Conservation (phyloP, 1,284 basidiomycete genomes). For the Volvariella volvacea region DNA sequence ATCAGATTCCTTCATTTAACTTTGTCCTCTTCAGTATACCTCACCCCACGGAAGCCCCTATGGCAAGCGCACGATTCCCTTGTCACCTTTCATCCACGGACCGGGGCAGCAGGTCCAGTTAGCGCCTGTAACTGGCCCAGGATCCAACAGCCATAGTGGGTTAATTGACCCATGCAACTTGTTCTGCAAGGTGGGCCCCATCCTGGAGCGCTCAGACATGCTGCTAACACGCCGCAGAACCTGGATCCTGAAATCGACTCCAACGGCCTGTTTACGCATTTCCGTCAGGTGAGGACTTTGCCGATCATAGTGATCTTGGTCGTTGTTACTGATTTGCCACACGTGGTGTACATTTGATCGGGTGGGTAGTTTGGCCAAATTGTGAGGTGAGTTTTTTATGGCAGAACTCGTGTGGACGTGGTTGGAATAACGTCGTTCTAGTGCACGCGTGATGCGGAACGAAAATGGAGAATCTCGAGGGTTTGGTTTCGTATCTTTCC, state of each 20-base stretch:
- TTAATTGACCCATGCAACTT: conserved; percentile 89
- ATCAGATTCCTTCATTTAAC: too few species aligned
- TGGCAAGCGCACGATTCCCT: conserved; percentile 25
- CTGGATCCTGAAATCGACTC: conserved; percentile 82
- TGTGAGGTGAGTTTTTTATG: conserved; percentile 55
- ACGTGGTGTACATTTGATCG: too few species aligned
- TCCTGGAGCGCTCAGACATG: background rate
- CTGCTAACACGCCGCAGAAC: conserved; percentile 43
- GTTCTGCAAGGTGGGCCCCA: conserved; percentile 68
- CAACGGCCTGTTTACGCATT: conserved; percentile 74
- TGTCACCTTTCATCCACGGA: conserved; percentile 67
- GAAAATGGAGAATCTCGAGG: conserved; percentile 79
- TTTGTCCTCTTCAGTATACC: conserved; percentile 41
- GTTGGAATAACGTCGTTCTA: conserved; percentile 21
- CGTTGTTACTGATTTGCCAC: conserved; percentile 9
- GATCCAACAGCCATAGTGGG: conserved; percentile 74
- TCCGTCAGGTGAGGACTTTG: conserved; percentile 55
- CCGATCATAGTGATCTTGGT: conserved; percentile 1
- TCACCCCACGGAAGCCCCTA: conserved; percentile 44
- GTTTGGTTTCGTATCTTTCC: conserved; percentile 93
- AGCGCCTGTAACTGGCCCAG: conserved; percentile 66
- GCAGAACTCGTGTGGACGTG: background rate
- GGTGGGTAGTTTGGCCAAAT: conserved; percentile 85
- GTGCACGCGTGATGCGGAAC: conserved; percentile 92
- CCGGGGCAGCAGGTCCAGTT: conserved; percentile 87